Percentiles rank a stretch among this genome's conserved stretches.
These are phyloP conservation scores for Rhizoclosmatium sp. DNA, from an alignment of 192 early-diverging fungal species.

Conservation along the genomic window DNA sequence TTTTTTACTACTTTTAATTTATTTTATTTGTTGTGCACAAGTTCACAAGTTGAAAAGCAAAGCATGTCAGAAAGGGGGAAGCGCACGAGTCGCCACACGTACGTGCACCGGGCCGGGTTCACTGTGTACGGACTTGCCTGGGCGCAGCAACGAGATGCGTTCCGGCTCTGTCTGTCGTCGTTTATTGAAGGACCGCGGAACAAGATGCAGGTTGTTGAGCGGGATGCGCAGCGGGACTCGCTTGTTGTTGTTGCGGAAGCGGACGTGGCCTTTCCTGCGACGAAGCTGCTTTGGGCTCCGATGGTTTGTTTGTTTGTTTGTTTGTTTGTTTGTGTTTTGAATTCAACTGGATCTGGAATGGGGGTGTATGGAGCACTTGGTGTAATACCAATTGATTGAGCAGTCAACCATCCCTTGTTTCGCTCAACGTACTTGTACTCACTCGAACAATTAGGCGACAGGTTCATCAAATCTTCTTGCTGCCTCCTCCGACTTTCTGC, in stretches of 20 bases:
- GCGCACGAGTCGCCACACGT: not conserved
- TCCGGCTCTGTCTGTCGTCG: constrained; percentile 76
- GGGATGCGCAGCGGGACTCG: constrained; percentile 63
- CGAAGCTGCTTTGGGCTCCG: constrained; percentile 92
- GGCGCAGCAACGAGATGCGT: constrained; percentile 75
- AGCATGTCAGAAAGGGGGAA: not conserved
- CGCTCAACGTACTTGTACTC: too few species aligned
- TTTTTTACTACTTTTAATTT: not conserved
- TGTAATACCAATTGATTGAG: too few species aligned
- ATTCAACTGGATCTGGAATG: constrained; percentile 44
- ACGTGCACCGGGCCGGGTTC: constrained; percentile 66
- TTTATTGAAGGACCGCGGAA: not conserved
- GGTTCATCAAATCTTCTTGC: constrained; percentile 77
- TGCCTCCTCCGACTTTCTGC: constrained; percentile 85
- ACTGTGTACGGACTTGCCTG: constrained; percentile 90
- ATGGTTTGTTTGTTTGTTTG: constrained; percentile 58
- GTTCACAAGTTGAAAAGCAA: too few species aligned
- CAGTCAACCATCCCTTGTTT: too few species aligned
- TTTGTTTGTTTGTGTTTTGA: constrained; percentile 11
- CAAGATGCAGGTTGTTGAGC: constrained; percentile 10
- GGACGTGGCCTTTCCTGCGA: constrained; percentile 86
- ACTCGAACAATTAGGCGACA: too few species aligned
- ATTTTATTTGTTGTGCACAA: not conserved
- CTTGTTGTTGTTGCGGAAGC: constrained; percentile 66
- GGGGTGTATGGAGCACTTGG: too few species aligned